Percentiles rank a stretch among this genome's conserved stretches.
These are phyloP conservation scores for Diplogelasinospora grovesii DNA, from an alignment of 495 filamentous ascomycete genomes.

Conservation along the genomic window DNA sequence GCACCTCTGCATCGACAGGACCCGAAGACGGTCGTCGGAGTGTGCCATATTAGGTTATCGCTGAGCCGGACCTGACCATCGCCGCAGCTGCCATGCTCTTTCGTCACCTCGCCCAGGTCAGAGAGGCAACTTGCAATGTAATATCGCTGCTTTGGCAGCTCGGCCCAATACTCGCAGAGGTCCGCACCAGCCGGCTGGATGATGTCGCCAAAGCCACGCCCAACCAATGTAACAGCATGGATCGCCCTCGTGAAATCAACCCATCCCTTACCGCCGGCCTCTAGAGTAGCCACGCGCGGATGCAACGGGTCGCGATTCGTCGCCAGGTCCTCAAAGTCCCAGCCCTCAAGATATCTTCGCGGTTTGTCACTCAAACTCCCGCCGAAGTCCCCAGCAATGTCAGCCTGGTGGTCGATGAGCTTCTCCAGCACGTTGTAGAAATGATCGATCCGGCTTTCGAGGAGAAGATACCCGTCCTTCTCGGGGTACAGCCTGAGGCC, in stretches of 20 bases:
- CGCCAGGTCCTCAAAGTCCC: slow-evolving; percentile 5
- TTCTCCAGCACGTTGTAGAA: slow-evolving; percentile 21
- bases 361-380: slow-evolving; percentile 16
- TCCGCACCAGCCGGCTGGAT: too few relatives aligned
- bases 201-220: slow-evolving; percentile 28
- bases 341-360: slow-evolving; percentile 3
- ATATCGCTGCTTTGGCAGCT: too few relatives aligned
- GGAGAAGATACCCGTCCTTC: slow-evolving; percentile 3
- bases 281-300: neutral
- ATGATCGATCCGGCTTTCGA: slow-evolving; percentile 17
- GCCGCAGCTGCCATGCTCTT: too few relatives aligned
- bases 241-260: slow-evolving; percentile 24
- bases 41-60: too few relatives aligned
- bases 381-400: slow-evolving; percentile 22
- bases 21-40: too few relatives aligned
- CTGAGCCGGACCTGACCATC: too few relatives aligned
- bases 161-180: too few relatives aligned
- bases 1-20: too few relatives aligned
- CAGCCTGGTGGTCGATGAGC: slow-evolving; percentile 24
- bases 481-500: slow-evolving; percentile 15
- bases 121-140: too few relatives aligned
- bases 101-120: too few relatives aligned
- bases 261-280: slow-evolving; percentile 16
- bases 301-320: neutral
- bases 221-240: slow-evolving; percentile 25